Evolutionary conservation across 1,139 yeast genomes (phyloP).

Genomic region (Pichia sp.): DNA sequence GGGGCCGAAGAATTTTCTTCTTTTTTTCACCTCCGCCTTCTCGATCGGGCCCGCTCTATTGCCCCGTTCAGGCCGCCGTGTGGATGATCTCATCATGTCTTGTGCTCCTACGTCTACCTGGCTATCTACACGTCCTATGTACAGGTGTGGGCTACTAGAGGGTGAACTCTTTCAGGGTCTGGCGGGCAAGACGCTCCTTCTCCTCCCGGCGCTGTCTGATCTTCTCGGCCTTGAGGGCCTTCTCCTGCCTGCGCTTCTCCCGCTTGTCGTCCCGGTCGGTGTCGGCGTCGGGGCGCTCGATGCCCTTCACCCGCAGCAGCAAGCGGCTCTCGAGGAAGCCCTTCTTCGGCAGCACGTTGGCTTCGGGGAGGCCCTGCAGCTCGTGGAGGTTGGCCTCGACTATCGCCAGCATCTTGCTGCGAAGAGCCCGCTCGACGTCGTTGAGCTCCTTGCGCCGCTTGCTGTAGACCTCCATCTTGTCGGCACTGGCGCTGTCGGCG

Average conservation of each 20-base stretch:
- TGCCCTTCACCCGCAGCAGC: conserved; percentile 21
- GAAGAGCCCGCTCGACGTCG: conserved; percentile 24
- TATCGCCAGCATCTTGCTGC: conserved; percentile 20
- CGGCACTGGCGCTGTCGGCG: conserved; percentile 6
- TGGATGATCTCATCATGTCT: background rate
- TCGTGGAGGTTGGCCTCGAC: conserved; percentile 17
- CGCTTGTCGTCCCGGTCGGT: conserved; percentile 22
- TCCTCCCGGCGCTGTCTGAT: conserved; percentile 15
- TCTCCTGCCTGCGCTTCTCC: conserved; percentile 24
- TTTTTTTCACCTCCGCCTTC: background rate
- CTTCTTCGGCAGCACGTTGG: conserved; percentile 9
- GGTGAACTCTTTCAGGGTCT: conserved; percentile 11
- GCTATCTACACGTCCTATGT: background rate
- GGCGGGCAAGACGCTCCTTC: conserved; percentile 17
- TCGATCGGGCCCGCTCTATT: background rate
- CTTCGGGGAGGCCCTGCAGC: conserved; percentile 3
- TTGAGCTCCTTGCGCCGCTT: conserved; percentile 15
- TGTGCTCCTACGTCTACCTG: background rate
- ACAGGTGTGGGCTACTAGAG: background rate
- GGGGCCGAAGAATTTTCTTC: background rate
- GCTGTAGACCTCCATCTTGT: conserved; percentile 6
- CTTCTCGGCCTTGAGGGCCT: conserved; percentile 24
- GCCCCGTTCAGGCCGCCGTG: background rate
- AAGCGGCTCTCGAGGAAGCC: conserved; percentile 23
- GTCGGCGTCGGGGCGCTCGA: conserved; percentile 1